Conservation (phyloP, 2,329 filamentous ascomycete genomes). For the Zymoseptoria passerinii region DNA sequence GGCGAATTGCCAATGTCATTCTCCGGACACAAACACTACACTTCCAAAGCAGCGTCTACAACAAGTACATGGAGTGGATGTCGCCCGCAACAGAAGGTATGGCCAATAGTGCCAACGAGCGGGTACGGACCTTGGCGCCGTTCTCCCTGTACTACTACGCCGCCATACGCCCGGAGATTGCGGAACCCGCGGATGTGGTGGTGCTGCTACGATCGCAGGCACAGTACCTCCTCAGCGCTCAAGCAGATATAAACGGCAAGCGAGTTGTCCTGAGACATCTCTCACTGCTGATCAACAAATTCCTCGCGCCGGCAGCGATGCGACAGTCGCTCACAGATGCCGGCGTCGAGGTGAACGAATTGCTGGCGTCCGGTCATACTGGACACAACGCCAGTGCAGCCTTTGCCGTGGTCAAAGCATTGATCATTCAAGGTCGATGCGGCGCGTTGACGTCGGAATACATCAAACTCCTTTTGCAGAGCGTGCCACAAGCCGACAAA, state of each 20-base stretch:
- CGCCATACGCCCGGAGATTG: slow-evolving; percentile 24
- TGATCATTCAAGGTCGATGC: slow-evolving; percentile 48
- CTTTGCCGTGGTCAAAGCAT: slow-evolving; percentile 54
- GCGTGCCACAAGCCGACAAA: slow-evolving; percentile 39
- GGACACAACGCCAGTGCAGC: slow-evolving; percentile 44
- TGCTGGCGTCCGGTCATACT: slow-evolving; percentile 30
- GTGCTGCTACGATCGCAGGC: slow-evolving; percentile 19
- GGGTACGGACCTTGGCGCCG: slow-evolving; percentile 14
- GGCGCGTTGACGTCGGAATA: slow-evolving; percentile 36
- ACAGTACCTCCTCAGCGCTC: slow-evolving; percentile 10
- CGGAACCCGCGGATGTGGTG: slow-evolving; percentile 22
- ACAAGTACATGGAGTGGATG: slow-evolving; percentile 23
- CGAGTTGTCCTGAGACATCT: slow-evolving; percentile 35
- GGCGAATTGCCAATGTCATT: slow-evolving; percentile 52
- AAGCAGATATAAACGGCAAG: slow-evolving; percentile 1
- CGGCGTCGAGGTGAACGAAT: slow-evolving; percentile 30
- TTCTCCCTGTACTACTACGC: slow-evolving; percentile 28
- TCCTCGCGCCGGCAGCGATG: slow-evolving; percentile 34
- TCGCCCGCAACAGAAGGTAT: slow-evolving; percentile 15
- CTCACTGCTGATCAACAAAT: slow-evolving; percentile 43
- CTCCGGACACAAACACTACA: slow-evolving; percentile 45
- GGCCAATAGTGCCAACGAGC: slow-evolving; percentile 1
- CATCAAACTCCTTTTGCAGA: slow-evolving; percentile 40
- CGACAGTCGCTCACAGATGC: slow-evolving; percentile 27
- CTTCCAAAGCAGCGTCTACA: slow-evolving; percentile 34